These are phyloP conservation scores for Alternaria sp. DNA, from an alignment of 2,329 filamentous ascomycete species.

Conservation along the genomic window DNA sequence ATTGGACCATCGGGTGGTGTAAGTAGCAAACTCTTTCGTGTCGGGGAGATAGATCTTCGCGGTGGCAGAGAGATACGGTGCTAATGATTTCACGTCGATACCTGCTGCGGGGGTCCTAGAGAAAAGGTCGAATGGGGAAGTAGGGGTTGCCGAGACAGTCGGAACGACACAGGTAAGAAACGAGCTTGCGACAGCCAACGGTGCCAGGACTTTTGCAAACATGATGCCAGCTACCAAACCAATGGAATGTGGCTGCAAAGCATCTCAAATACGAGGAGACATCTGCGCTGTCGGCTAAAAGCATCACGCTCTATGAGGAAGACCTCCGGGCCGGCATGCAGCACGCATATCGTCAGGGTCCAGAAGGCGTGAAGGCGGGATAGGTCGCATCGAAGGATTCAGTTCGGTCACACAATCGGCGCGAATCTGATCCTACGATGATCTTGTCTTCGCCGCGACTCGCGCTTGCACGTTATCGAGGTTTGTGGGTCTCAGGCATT, in stretches of 20 bases:
- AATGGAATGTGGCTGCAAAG: not conserved
- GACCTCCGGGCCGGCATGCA: not conserved
- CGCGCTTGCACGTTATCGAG: not conserved
- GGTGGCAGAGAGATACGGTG: slow-evolving; percentile 18
- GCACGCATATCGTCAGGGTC: not conserved
- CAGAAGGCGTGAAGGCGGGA: not conserved
- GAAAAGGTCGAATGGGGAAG: not conserved
- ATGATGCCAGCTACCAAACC: not conserved
- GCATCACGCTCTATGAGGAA: not conserved
- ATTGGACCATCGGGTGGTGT: slow-evolving; percentile 22
- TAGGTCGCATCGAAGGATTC: not conserved
- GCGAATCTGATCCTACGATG: not conserved
- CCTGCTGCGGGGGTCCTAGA: slow-evolving; percentile 16
- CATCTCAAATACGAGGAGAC: not conserved
- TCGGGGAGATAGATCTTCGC: slow-evolving; percentile 26
- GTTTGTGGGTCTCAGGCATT: not conserved
- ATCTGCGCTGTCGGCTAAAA: not conserved
- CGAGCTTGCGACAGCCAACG: not conserved
- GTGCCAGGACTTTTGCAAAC: not conserved
- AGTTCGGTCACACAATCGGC: not conserved
- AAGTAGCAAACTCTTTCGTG: slow-evolving; percentile 15
- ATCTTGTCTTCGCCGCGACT: not conserved
- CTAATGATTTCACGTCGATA: slow-evolving; percentile 23
- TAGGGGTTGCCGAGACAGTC: not conserved
- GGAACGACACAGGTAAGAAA: not conserved